Percentiles rank a stretch among this genome's conserved stretches.
Conservation (phyloP, 148 eudicot genomes). For the Rhododendron griersonianum region DNA sequence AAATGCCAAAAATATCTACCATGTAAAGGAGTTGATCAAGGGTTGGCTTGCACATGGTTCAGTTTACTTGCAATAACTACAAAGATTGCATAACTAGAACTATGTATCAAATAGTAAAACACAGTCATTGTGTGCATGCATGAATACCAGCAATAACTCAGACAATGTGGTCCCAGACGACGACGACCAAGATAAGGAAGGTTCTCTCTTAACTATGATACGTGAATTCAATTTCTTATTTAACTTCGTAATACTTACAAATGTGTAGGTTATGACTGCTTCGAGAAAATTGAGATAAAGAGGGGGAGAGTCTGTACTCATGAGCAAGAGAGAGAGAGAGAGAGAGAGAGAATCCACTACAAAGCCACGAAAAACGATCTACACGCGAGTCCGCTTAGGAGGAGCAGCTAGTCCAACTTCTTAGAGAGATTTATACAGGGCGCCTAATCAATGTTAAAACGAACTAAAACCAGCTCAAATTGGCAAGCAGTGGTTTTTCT, state of each 20-base stretch:
- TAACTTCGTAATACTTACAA: background rate
- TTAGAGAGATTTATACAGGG: background rate
- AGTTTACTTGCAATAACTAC: background rate
- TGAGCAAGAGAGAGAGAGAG: background rate
- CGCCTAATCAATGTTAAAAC: background rate
- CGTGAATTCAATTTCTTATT: background rate
- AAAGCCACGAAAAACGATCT: background rate
- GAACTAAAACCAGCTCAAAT: background rate
- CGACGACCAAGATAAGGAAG: background rate
- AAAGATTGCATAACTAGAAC: background rate
- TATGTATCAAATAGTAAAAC: background rate
- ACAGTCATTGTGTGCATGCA: background rate
- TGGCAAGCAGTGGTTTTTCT: background rate
- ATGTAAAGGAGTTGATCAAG: background rate
- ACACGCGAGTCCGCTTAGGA: background rate
- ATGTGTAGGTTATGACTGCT: background rate
- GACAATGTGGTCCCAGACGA: background rate
- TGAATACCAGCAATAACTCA: background rate
- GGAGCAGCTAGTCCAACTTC: background rate
- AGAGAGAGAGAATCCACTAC: background rate
- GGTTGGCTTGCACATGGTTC: background rate
- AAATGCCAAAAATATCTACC: background rate
- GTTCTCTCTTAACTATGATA: background rate
- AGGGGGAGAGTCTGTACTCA: background rate
- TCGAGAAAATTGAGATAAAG: background rate